A percentile compares a stretch with the other conserved stretches of the same genome.
Evolutionary conservation across 73 alveolate species (phyloP).

Genomic region (Paramecium sexaurelia): DNA sequence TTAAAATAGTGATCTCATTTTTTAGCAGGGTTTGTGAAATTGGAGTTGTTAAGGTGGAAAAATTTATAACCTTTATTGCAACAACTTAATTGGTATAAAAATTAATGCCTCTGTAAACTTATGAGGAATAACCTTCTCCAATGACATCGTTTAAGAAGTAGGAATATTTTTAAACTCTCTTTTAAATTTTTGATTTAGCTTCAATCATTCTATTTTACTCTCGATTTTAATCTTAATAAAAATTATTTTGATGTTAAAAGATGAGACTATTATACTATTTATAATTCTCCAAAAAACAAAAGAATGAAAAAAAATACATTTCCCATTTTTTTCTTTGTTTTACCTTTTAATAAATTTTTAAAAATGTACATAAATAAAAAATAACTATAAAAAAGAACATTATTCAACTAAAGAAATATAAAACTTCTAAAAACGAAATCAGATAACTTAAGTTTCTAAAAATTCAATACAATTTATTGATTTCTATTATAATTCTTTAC

Average conservation of each 20-base stretch:
- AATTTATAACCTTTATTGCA: constrained; percentile 35
- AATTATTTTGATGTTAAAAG: not conserved
- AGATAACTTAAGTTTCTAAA: not conserved
- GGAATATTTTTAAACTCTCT: not conserved
- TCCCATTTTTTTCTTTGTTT: not conserved
- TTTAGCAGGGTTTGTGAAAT: not conserved
- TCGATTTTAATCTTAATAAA: not conserved
- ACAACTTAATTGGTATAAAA: not conserved
- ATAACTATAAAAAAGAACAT: not conserved
- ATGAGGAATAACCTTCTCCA: constrained; percentile 37
- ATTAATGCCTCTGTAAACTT: constrained; percentile 11
- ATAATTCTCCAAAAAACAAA: not conserved
- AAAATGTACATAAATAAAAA: not conserved
- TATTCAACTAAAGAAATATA: not conserved
- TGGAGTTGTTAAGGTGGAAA: constrained; percentile 3
- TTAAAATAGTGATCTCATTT: not conserved
- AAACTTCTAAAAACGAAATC: not conserved
- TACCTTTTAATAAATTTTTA: not conserved
- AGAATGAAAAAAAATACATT: not conserved
- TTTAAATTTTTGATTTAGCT: not conserved
- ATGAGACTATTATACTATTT: not conserved
- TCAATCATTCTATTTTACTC: not conserved
- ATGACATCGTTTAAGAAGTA: not conserved
- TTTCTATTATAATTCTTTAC: too few relatives aligned
- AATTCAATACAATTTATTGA: not conserved